Conservation (phyloP, 2,329 filamentous ascomycete species). For the Furcasterigmium sp. region DNA sequence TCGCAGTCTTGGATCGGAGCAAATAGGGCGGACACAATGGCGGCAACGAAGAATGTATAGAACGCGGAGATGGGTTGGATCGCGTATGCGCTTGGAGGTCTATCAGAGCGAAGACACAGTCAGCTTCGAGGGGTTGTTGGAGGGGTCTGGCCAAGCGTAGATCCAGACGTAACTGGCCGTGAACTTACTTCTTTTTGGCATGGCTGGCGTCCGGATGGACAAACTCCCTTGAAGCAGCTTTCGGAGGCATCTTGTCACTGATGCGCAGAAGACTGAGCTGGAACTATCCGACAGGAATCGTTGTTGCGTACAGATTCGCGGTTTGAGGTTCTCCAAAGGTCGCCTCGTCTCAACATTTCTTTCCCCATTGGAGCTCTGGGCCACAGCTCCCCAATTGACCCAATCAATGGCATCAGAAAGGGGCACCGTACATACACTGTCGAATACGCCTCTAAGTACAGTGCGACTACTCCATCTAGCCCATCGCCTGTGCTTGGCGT, state of each 20-base stretch:
- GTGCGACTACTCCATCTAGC: background rate
- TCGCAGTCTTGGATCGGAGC: conserved; percentile 97
- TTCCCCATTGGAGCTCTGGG: background rate
- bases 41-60: conserved; percentile 71
- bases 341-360: conserved; percentile 11
- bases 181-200: conserved; percentile 44
- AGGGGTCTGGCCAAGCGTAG: too few relatives aligned
- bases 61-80: conserved; percentile 73
- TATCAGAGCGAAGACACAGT: conserved; percentile 15
- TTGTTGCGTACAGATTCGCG: too few relatives aligned
- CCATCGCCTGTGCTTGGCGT: background rate
- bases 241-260: conserved; percentile 32
- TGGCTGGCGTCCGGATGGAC: conserved; percentile 44
- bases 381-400: conserved; percentile 3
- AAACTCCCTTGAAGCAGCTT: conserved; percentile 28
- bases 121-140: conserved; percentile 5
- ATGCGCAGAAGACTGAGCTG: background rate
- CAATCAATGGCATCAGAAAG: background rate
- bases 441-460: background rate
- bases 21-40: conserved; percentile 70
- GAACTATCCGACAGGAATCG: too few relatives aligned
- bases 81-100: conserved; percentile 50
- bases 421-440: background rate
- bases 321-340: background rate
- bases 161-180: background rate